Percentiles rank a stretch among this genome's conserved stretches.
phyloP scores from a whole-genome alignment of 306 rosid species.

The Fragaria iinumae region DNA sequence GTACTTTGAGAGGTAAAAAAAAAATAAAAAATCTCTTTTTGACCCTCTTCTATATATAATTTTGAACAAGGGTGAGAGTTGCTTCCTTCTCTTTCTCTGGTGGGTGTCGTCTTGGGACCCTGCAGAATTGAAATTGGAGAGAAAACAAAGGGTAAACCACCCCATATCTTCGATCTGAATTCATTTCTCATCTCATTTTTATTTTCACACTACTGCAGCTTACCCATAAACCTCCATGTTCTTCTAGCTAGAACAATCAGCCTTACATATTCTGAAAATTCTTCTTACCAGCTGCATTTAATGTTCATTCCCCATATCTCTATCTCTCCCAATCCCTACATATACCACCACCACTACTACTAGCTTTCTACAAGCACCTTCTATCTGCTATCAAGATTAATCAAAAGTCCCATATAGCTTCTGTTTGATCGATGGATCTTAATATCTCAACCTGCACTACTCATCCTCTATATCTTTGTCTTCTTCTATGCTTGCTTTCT shows the following conservation, averaged over 20 bases:
- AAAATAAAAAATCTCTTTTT: not conserved
- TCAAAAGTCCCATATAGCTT: not conserved
- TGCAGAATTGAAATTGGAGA: constrained; percentile 32
- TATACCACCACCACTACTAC: constrained; percentile 5
- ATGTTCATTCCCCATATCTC: constrained; percentile 33
- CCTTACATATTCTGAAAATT: constrained; percentile 29
- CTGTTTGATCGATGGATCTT: not conserved
- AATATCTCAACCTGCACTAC: constrained; percentile 46
- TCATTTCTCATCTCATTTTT: constrained; percentile 21
- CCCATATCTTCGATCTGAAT: constrained; percentile 23
- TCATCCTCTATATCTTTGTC: constrained; percentile 17
- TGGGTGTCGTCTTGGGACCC: constrained; percentile 48
- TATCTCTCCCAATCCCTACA: constrained; percentile 11
- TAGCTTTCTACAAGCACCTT: constrained; percentile 7
- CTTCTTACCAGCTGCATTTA: constrained; percentile 43
- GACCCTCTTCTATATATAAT: constrained; percentile 25
- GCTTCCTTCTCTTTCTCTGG: constrained; percentile 35
- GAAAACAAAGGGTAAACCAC: constrained; percentile 36
- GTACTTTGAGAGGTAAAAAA: not conserved
- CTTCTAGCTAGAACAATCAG: constrained; percentile 26
- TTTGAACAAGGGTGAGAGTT: constrained; percentile 24
- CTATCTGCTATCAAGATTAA: not conserved
- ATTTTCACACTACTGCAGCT: constrained; percentile 30
- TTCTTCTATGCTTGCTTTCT: constrained; percentile 49
- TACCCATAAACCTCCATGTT: constrained; percentile 60